Percentiles rank a stretch among this genome's conserved stretches.
These are phyloP conservation scores for Choiromyces venosus DNA, from an alignment of 495 filamentous ascomycete species.

Conservation along the genomic window DNA sequence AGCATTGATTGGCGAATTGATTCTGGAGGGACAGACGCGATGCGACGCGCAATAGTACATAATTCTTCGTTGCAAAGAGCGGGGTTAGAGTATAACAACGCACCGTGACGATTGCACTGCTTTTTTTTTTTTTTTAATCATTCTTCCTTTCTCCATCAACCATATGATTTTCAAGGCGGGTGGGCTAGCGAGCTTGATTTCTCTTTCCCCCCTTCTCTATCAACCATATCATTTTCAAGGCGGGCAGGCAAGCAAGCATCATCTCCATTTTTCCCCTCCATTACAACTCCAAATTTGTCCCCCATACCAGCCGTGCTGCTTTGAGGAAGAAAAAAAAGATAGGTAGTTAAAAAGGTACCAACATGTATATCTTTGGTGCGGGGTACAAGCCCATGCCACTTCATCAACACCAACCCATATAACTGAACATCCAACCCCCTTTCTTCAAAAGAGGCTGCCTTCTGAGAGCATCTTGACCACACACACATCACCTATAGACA, in stretches of 20 bases:
- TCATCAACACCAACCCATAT: conserved; percentile 1
- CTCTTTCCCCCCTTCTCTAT: neutral
- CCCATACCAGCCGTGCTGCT: neutral
- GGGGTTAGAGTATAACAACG: conserved; percentile 32
- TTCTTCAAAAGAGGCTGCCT: neutral
- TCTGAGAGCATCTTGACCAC: neutral
- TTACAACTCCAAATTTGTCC: neutral
- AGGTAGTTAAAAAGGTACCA: conserved; percentile 4
- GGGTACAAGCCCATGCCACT: conserved; percentile 23
- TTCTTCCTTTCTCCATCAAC: neutral
- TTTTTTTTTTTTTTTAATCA: neutral
- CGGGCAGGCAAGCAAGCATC: neutral
- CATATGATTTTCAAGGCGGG: neutral
- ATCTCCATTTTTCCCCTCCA: neutral
- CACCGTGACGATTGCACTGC: conserved; percentile 34
- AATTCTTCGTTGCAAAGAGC: conserved; percentile 22
- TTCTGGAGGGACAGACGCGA: neutral
- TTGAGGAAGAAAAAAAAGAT: neutral
- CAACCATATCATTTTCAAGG: neutral
- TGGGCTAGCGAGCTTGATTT: neutral
- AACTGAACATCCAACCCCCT: conserved; percentile 4
- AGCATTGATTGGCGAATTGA: neutral
- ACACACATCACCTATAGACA: neutral
- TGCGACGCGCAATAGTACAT: neutral
- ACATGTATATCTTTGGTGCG: conserved; percentile 24